Base-by-base conservation (phyloP, 2,329 filamentous ascomycete species). In the Rhinocladiella similis region DNA sequence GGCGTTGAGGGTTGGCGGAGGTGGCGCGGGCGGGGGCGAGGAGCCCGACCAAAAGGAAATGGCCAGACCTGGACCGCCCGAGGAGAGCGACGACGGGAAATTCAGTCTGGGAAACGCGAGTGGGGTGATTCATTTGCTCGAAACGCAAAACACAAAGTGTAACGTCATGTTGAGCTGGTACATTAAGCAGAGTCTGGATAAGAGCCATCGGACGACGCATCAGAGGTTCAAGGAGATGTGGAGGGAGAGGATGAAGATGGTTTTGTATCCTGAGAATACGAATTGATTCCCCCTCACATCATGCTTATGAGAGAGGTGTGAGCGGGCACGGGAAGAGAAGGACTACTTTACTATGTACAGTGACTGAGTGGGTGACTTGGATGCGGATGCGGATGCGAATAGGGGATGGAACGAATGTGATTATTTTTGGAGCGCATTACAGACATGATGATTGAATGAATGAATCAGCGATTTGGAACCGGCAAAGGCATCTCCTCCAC, bases 141-240 rank as follows among this genome's bases (percentile, higher is more conserved):
- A 63, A 46, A 59, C 54, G 16, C 61, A 63, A 27, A 50, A 55
- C 20, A 47, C 56, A 13, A 47, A 33, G 29, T 62, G 59, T 19
- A 63, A 61, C 41, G 48, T 56, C 13, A 14, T 63, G 18, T 35
- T 63, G 54, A 54, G 54, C 22, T 61, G 57, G 46, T 63, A 62
- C 19, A 63, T 63, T 49, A 55, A 53, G 43, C 50, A 57, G 29
- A 63, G 50, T 38, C 47, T 54, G 22, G 59, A 59, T 29, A 63
- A 61, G 54, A 56, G 51, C 29, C 61, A 63, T 46, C 47, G 52
- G 13, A 36, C 42, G 5, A 55, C 59, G 9, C 61, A 63, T 41
- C 47, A 18, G 5, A 45, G 54, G 20, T 60, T 63, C 41, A 63
- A 63, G 59, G 56, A 57, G 41, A 35, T 50, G 46, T 63, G 61